Evolutionary conservation across 768 basidiomycete species (phyloP).

Genomic region (Naganishia randhawae): DNA sequence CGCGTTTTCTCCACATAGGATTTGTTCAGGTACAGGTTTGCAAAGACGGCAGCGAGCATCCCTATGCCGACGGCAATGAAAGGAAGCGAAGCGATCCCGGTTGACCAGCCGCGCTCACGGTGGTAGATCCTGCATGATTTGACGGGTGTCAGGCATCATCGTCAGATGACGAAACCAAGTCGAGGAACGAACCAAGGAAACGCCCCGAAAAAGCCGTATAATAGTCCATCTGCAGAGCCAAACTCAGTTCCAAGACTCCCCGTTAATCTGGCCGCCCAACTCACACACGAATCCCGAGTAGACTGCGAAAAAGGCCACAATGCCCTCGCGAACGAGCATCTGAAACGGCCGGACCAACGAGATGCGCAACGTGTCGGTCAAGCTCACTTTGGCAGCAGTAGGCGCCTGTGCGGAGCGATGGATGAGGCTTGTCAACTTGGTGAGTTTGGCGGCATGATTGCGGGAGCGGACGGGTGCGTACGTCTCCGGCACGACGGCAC

Average conservation of each 20-base stretch:
- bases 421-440: conserved; percentile 36
- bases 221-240: neutral
- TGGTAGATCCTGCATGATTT: conserved; percentile 15
- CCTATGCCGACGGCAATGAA: conserved; percentile 66
- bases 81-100: conserved; percentile 61
- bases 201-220: conserved; percentile 17
- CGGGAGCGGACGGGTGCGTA: conserved; percentile 48
- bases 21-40: conserved; percentile 56
- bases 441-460: conserved; percentile 38
- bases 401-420: conserved; percentile 6
- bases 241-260: too few relatives aligned
- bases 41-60: conserved; percentile 56
- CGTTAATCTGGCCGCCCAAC: neutral
- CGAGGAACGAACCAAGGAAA: conserved; percentile 13
- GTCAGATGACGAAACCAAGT: neutral
- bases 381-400: neutral
- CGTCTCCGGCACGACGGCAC: conserved; percentile 48
- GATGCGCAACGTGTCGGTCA: conserved; percentile 33
- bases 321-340: conserved; percentile 36
- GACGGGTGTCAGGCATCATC: neutral
- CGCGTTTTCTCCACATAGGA: conserved; percentile 55
- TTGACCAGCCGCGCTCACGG: conserved; percentile 33
- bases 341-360: conserved; percentile 65
- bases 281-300: conserved; percentile 48
- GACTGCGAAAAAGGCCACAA: conserved; percentile 45